phyloP scores from a whole-genome alignment of 768 basidiomycete species.

The Amanita phalloides region DNA sequence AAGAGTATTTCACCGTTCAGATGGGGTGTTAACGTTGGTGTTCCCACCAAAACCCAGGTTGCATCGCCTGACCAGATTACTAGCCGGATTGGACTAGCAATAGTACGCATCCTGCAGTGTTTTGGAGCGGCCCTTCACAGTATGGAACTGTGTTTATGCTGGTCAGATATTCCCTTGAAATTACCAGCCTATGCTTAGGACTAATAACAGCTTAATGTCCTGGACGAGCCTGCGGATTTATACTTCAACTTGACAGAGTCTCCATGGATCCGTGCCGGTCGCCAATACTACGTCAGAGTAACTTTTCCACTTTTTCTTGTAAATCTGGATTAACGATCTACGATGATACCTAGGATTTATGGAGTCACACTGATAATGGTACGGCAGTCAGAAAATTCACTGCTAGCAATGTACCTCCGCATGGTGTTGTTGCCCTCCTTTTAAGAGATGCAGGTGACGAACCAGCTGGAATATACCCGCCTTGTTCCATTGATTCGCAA shows the following conservation, averaged over 20 bases:
- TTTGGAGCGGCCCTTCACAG: constrained; percentile 52
- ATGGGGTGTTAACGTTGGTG: constrained; percentile 50
- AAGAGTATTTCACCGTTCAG: constrained; percentile 55
- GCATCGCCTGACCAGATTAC: background rate
- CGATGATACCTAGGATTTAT: constrained; percentile 30
- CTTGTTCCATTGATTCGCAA: constrained; percentile 38
- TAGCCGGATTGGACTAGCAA: constrained; percentile 29
- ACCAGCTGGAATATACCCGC: constrained; percentile 36
- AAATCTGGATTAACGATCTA: background rate
- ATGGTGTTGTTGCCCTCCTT: constrained; percentile 43
- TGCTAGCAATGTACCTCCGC: constrained; percentile 33
- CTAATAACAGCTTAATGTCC: constrained; percentile 37
- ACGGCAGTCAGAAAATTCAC: constrained; percentile 43
- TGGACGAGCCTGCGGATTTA: constrained; percentile 39
- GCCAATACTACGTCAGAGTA: constrained; percentile 49
- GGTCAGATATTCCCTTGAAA: constrained; percentile 20
- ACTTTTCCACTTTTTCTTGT: background rate
- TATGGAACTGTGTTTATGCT: constrained; percentile 58
- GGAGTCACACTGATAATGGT: constrained; percentile 46
- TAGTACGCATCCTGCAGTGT: constrained; percentile 45
- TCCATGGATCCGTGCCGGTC: constrained; percentile 53
- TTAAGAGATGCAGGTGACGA: constrained; percentile 42
- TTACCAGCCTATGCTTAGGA: background rate
- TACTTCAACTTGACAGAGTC: constrained; percentile 54
- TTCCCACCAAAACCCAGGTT: constrained; percentile 16